These are phyloP conservation scores for Trichoderma sp. DNA, from an alignment of 2,329 filamentous ascomycete genomes.

Conservation along the genomic window DNA sequence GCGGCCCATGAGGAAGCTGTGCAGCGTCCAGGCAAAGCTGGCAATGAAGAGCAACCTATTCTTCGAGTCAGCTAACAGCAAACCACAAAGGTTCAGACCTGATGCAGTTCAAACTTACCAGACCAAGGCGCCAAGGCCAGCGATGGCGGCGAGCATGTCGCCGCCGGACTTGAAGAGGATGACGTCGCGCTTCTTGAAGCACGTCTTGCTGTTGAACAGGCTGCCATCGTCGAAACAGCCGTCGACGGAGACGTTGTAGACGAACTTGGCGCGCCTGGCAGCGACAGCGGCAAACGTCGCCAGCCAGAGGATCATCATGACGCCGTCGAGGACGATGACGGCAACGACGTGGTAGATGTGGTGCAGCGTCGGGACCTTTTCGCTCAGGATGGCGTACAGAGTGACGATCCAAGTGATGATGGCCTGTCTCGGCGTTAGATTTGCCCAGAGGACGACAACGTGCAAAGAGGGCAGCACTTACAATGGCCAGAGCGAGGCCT, in stretches of 20 bases:
- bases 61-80: not conserved
- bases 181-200: constrained; percentile 39
- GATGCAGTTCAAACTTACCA: constrained; percentile 39
- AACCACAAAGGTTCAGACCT: no score
- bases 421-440: constrained; percentile 36
- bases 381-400: constrained; percentile 48
- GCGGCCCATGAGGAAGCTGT: constrained; percentile 43
- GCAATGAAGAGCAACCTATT: constrained; percentile 46
- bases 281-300: constrained; percentile 48
- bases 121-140: constrained; percentile 49
- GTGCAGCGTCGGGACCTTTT: constrained; percentile 43
- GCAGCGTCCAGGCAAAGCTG: constrained; percentile 43
- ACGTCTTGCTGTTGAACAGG: constrained; percentile 44
- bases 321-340: constrained; percentile 47
- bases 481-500: constrained; percentile 47
- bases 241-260: constrained; percentile 37
- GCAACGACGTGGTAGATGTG: constrained; percentile 49
- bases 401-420: constrained; percentile 50
- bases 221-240: constrained; percentile 45
- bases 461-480: constrained; percentile 35
- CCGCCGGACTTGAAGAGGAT: constrained; percentile 44
- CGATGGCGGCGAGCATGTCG: constrained; percentile 44
- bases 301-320: constrained; percentile 53
- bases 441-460: not conserved
- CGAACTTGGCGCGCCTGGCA: constrained; percentile 44